Evolutionary conservation across 2,329 filamentous ascomycete species (phyloP).

Genomic region (Fusarium sp.): DNA sequence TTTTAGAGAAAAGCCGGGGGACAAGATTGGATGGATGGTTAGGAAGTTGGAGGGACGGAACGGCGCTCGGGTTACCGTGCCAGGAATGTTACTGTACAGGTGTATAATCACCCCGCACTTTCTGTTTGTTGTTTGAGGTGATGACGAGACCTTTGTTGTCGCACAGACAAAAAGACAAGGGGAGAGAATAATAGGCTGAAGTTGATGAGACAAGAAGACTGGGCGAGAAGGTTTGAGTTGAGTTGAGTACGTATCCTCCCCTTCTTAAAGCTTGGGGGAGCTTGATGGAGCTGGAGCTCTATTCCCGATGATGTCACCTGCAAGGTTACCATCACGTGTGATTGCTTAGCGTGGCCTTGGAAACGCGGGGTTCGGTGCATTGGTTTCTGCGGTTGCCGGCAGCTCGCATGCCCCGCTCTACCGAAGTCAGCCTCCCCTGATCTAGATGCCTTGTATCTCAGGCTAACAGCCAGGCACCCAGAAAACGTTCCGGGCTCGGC

Average conservation of each 20-base stretch:
- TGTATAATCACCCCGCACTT: conserved; percentile 45
- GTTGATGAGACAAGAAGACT: conserved; percentile 23
- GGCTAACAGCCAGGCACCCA: conserved; percentile 49
- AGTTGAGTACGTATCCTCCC: conserved; percentile 41
- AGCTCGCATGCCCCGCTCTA: conserved; percentile 7
- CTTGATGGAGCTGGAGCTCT: conserved; percentile 39
- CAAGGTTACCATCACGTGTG: conserved; percentile 38
- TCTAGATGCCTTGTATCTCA: conserved; percentile 38
- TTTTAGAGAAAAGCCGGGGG: conserved; percentile 27
- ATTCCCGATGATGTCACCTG: conserved; percentile 43
- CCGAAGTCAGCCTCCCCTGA: not conserved
- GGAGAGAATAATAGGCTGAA: conserved; percentile 40
- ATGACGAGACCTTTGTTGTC: conserved; percentile 23
- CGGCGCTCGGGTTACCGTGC: conserved; percentile 42
- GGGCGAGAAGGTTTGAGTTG: conserved; percentile 17
- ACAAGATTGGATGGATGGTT: conserved; percentile 39
- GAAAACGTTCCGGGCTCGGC: conserved; percentile 42
- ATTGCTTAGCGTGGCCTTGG: conserved; percentile 36
- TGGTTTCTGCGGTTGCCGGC: conserved; percentile 27
- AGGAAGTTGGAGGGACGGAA: conserved; percentile 47
- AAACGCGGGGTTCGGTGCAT: conserved; percentile 45
- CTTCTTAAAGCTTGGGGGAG: conserved; percentile 44
- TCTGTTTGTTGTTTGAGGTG: conserved; percentile 10
- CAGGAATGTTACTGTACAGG: conserved; percentile 27
- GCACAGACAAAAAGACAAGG: conserved; percentile 10